These are phyloP conservation scores for Penicillium nucicola DNA, from an alignment of 495 filamentous ascomycete genomes.

Conservation along the genomic window DNA sequence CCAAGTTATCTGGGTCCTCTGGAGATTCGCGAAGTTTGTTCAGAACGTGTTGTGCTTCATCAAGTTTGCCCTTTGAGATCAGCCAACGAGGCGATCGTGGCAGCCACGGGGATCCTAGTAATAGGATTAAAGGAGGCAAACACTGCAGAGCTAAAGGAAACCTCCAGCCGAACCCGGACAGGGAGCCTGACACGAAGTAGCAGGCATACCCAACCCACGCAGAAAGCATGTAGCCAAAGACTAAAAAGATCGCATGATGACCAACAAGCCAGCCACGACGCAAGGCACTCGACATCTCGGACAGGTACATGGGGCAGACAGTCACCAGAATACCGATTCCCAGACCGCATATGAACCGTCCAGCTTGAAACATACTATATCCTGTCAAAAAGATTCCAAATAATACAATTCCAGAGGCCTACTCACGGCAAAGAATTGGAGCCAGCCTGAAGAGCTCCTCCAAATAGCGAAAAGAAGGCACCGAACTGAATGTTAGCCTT, in stretches of 20 bases:
- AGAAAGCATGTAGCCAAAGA: constrained; percentile 42
- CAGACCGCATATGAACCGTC: constrained; percentile 45
- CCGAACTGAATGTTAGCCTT: constrained; percentile 45
- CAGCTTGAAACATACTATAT: constrained; percentile 46
- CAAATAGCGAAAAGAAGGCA: constrained; percentile 37
- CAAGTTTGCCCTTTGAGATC: constrained; percentile 34
- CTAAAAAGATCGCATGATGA: constrained; percentile 38
- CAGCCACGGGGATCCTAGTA: constrained; percentile 36
- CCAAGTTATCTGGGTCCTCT: constrained; percentile 30
- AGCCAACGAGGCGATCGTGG: constrained; percentile 47
- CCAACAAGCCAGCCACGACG: constrained; percentile 38
- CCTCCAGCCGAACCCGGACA: constrained; percentile 41
- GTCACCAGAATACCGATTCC: constrained; percentile 46
- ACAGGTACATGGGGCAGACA: constrained; percentile 45
- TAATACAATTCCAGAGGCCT: neutral
- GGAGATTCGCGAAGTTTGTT: constrained; percentile 26
- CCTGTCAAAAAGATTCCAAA: neutral
- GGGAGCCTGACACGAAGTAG: constrained; percentile 31
- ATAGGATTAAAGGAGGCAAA: constrained; percentile 36
- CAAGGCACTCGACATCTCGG: constrained; percentile 34
- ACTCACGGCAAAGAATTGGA: constrained; percentile 36
- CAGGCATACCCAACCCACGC: constrained; percentile 45
- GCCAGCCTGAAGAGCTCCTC: constrained; percentile 44
- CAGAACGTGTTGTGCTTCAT: constrained; percentile 35
- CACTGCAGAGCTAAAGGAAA: constrained; percentile 45